phyloP scores from a whole-genome alignment of 78 protist species.

The Parvularia atlantis region DNA sequence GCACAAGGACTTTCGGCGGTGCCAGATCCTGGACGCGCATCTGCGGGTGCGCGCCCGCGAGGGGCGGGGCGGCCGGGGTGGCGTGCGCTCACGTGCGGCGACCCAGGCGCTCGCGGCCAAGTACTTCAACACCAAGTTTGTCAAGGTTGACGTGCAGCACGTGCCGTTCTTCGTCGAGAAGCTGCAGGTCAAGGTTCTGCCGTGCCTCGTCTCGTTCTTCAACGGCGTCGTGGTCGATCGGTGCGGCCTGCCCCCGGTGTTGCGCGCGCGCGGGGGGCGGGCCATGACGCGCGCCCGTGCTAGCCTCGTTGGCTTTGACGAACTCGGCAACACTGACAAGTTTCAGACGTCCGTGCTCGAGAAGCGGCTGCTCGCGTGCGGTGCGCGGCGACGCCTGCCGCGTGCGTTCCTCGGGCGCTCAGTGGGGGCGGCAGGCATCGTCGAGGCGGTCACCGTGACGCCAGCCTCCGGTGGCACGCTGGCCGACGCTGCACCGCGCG shows the following conservation, averaged over 20 bases:
- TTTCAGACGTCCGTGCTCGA: slow-evolving; percentile 10
- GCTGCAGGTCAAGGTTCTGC: slow-evolving; percentile 35
- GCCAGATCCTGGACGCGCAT: slow-evolving; percentile 41
- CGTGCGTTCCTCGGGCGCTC: too few relatives aligned
- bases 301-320: slow-evolving; percentile 47
- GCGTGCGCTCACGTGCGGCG: too few relatives aligned
- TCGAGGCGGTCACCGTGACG: too few relatives aligned
- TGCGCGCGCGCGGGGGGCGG: too few relatives aligned
- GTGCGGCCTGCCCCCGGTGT: background rate
- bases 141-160: slow-evolving; percentile 21
- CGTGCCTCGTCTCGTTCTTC: slow-evolving; percentile 33
- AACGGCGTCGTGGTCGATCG: slow-evolving; percentile 36
- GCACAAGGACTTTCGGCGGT: slow-evolving; percentile 39
- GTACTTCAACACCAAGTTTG: slow-evolving; percentile 7
- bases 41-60: background rate
- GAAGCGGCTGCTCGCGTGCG: background rate
- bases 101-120: slow-evolving; percentile 3
- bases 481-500: too few relatives aligned
- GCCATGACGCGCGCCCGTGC: background rate
- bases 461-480: too few relatives aligned
- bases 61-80: too few relatives aligned
- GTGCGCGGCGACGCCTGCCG: too few relatives aligned
- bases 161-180: slow-evolving; percentile 38
- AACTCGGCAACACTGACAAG: slow-evolving; percentile 31
- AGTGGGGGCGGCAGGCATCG: too few relatives aligned